phyloP scores from a whole-genome alignment of 805 yeast species.

The Yarrowia divulgata region DNA sequence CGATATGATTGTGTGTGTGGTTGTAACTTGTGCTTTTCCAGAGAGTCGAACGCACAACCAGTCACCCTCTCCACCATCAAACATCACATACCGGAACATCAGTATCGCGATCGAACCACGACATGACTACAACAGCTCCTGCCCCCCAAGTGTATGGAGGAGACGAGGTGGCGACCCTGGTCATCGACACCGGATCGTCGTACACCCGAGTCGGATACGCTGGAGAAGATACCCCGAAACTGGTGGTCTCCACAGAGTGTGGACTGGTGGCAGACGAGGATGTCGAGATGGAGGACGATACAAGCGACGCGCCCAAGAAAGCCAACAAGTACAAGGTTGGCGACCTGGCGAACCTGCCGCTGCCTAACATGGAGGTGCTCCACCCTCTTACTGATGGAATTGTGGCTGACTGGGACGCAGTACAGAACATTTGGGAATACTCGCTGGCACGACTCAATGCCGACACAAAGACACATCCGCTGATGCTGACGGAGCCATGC shows the following conservation, averaged over 20 bases:
- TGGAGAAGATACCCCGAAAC: conserved; percentile 86
- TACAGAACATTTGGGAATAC: conserved; percentile 73
- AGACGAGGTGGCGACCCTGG: conserved; percentile 89
- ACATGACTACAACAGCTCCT: conserved; percentile 42
- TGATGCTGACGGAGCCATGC: conserved; percentile 83
- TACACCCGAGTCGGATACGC: conserved; percentile 87
- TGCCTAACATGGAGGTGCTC: conserved; percentile 42
- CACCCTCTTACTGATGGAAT: conserved; percentile 45
- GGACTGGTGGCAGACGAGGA: conserved; percentile 40
- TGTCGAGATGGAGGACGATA: conserved; percentile 34
- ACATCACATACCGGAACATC: neutral
- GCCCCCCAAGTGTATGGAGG: conserved; percentile 42
- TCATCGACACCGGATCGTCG: conserved; percentile 87
- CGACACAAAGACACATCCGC: conserved; percentile 71
- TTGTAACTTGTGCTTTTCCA: too few species aligned
- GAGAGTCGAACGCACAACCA: conserved; percentile 1
- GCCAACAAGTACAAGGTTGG: conserved; percentile 43
- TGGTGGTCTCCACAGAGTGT: conserved; percentile 62
- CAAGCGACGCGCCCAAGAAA: conserved; percentile 24
- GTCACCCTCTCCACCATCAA: conserved; percentile 11
- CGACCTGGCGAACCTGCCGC: conserved; percentile 41
- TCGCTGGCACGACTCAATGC: conserved; percentile 62
- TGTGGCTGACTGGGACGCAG: conserved; percentile 80
- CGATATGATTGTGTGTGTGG: neutral
- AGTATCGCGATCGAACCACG: too few species aligned